These are phyloP conservation scores for Nakataea oryzae DNA, from an alignment of 2,329 filamentous ascomycete species.

Conservation along the genomic window DNA sequence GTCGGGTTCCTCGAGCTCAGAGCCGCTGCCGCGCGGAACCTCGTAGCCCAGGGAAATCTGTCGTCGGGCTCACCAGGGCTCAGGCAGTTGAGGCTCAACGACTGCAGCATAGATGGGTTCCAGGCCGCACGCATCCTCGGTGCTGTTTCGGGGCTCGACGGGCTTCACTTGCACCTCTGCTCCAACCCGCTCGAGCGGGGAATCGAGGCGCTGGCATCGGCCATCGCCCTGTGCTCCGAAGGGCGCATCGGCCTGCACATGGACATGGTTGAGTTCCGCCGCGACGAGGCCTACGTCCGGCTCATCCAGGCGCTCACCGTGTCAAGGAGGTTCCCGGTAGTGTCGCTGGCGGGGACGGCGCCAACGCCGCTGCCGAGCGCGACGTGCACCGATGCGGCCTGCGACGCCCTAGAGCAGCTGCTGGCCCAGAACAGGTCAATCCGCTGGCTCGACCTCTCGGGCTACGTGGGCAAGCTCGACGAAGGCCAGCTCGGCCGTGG, in stretches of 20 bases:
- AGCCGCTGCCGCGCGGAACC: neutral
- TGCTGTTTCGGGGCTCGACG: constrained; percentile 32
- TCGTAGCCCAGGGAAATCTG: neutral
- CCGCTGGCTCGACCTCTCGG: constrained; percentile 44
- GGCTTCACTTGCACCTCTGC: constrained; percentile 37
- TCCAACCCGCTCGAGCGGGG: constrained; percentile 42
- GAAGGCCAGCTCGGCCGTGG: constrained; percentile 44
- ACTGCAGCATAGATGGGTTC: constrained; percentile 39
- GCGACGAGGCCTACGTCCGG: constrained; percentile 39
- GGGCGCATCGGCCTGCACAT: constrained; percentile 40
- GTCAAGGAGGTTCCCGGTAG: constrained; percentile 38
- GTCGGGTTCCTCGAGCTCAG: constrained; percentile 28
- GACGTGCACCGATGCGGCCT: constrained; percentile 30
- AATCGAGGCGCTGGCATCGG: constrained; percentile 36
- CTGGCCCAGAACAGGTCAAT: constrained; percentile 40
- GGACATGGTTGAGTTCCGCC: constrained; percentile 46
- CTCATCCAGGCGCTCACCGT: constrained; percentile 37
- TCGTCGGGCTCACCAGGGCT: constrained; percentile 22
- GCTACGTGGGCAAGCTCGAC: constrained; percentile 46
- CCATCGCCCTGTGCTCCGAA: constrained; percentile 30
- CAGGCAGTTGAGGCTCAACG: constrained; percentile 34
- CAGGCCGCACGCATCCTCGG: constrained; percentile 39
- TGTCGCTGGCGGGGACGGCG: constrained; percentile 44
- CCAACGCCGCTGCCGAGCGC: constrained; percentile 22
- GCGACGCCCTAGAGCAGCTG: constrained; percentile 35